These are phyloP conservation scores for Hanseniaspora mollemarum DNA, from an alignment of 805 yeast species.

Conservation along the genomic window DNA sequence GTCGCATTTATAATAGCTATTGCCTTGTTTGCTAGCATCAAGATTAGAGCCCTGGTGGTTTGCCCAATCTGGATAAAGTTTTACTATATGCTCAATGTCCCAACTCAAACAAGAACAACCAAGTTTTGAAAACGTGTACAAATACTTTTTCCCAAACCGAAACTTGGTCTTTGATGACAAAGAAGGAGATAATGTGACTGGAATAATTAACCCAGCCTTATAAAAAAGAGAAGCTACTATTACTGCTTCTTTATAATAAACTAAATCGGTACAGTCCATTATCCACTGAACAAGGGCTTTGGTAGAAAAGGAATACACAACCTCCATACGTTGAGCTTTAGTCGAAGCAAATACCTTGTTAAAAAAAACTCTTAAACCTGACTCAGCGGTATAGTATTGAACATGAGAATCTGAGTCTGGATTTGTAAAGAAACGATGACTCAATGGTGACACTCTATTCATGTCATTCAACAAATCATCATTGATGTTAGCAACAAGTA, in stretches of 20 bases:
- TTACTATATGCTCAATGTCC: not conserved
- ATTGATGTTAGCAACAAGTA: not conserved
- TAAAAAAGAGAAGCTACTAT: conserved; percentile 43
- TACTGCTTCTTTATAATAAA: conserved; percentile 42
- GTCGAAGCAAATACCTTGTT: conserved; percentile 29
- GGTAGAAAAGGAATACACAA: conserved; percentile 53
- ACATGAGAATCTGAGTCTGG: conserved; percentile 76
- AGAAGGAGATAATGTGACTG: conserved; percentile 34
- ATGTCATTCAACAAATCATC: conserved; percentile 19
- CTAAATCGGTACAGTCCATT: conserved; percentile 73
- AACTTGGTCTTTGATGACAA: conserved; percentile 26
- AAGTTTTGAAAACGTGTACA: conserved; percentile 34
- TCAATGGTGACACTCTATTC: conserved; percentile 46
- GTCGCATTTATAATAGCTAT: too few species aligned
- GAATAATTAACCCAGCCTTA: conserved; percentile 37
- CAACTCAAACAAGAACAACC: conserved; percentile 38
- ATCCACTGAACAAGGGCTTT: conserved; percentile 78
- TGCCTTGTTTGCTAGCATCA: conserved; percentile 17
- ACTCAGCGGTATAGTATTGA: conserved; percentile 61
- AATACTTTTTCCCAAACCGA: conserved; percentile 31
- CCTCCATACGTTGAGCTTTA: conserved; percentile 16
- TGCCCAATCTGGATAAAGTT: not conserved
- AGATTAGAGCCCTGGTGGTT: conserved; percentile 4
- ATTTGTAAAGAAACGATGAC: conserved; percentile 68
- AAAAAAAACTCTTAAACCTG: conserved; percentile 53